Percentiles rank a stretch among this genome's conserved stretches.
Conservation (phyloP, 441 rosid species). For the Bruguiera hainesii region DNA sequence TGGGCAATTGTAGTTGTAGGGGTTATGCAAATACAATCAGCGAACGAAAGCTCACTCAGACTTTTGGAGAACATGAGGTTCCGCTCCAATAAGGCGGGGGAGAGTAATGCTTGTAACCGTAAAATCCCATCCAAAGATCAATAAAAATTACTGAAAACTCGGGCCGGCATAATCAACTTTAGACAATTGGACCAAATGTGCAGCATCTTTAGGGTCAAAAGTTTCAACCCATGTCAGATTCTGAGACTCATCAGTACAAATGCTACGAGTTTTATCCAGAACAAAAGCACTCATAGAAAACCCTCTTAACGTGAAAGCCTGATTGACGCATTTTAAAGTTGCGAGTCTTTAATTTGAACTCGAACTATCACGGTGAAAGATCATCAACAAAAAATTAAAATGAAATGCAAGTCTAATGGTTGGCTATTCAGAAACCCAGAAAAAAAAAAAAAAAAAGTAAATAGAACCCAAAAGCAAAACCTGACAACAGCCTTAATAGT, state of each 20-base stretch:
- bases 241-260: neutral
- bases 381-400: too few species aligned
- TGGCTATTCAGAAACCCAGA: neutral
- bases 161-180: too few species aligned
- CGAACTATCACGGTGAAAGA: too few species aligned
- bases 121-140: neutral
- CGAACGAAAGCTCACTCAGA: neutral
- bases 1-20: neutral
- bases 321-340: neutral
- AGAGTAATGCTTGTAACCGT: neutral
- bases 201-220: neutral
- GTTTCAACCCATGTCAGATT: neutral
- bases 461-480: neutral
- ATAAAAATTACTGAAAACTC: neutral
- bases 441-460: too few species aligned
- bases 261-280: neutral
- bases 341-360: neutral
- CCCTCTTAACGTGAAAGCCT: neutral
- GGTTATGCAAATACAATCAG: neutral
- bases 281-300: neutral
- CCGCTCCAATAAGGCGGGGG: neutral
- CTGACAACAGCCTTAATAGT: neutral
- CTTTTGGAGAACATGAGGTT: neutral
- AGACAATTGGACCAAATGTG: neutral
- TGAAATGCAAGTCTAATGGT: too few species aligned